Percentiles rank a stretch among this genome's conserved stretches.
Conservation (phyloP, 1,284 basidiomycete genomes). For the Tremellales sp. region DNA sequence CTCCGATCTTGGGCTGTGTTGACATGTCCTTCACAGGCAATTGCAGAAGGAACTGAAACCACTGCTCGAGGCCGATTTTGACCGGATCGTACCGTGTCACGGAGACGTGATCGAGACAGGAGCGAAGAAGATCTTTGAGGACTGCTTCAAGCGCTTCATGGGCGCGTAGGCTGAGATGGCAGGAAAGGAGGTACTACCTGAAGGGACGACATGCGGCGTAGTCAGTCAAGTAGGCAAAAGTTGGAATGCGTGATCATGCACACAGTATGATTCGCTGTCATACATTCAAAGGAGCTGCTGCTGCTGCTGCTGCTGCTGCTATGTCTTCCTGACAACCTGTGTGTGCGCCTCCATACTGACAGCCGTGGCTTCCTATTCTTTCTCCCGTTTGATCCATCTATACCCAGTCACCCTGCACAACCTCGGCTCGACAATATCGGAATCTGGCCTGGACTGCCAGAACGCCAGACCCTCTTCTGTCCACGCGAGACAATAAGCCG, state of each 20-base stretch:
- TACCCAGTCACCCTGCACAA: not conserved
- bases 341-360: not conserved
- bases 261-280: too few species aligned
- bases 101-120: conserved; percentile 75
- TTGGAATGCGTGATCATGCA: too few species aligned
- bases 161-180: not conserved
- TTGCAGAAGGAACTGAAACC: conserved; percentile 33
- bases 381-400: not conserved
- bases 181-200: not conserved
- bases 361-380: not conserved
- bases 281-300: too few species aligned
- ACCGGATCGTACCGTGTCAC: conserved; percentile 87
- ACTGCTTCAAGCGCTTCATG: conserved; percentile 21
- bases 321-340: not conserved
- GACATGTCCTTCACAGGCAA: too few species aligned
- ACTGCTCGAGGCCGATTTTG: conserved; percentile 59
- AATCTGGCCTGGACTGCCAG: too few species aligned
- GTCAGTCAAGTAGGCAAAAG: too few species aligned
- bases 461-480: too few species aligned
- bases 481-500: too few species aligned
- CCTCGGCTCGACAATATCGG: too few species aligned
- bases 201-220: not conserved
- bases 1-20: too few species aligned
- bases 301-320: not conserved
- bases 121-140: conserved; percentile 65